Base-by-base conservation (phyloP, 78 protist genomes). In the Tieghemostelium lacteum region DNA sequence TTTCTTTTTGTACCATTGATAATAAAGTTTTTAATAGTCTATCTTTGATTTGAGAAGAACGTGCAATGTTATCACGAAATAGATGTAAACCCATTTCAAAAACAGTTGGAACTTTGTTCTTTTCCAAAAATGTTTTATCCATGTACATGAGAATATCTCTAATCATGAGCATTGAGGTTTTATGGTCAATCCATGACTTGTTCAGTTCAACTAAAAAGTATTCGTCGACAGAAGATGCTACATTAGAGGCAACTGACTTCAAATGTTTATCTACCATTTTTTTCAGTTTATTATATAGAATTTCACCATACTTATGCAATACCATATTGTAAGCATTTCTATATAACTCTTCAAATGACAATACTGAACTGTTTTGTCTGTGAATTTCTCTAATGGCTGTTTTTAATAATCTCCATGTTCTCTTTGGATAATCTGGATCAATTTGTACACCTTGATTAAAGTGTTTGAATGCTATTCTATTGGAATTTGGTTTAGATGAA, bases 81-180 rank as follows among this genome's bases (percentile, higher is more conserved):
- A 89, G 3, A 52, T 26, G 12, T 14, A 96, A 87, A 28, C 98
- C 97, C 42, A 95, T 64, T 8, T 96, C 96, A 31, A 93, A 95
- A 29, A 95, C 97, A 1, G 95, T 31, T 28, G 80, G 52, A 36
- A 93, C 33, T 37, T 91, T 85, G 29, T 83, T 60, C 26, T 83
- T 67, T 45, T 58, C 58, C 2, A 96, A 96, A 52, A 92, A 95
- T 24, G 91, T 93, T 34, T 96, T 85, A 71, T 96, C 98, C 97
- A 97, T 92, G 87, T 97, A 97, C 98, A 97, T 95, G 49, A 97
- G 94, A 19, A 97, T 97, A 70, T 97, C 98, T 12, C 96, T 86
- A 36, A 97, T 94, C 98, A 97, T 97, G 19, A 76, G 22, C 96
- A 94, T 92, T 26, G 96, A 63, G 7, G 93, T 71, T 72, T 88